phyloP scores from a whole-genome alignment of 495 filamentous ascomycete genomes.

The Aspergillus conjunctus region DNA sequence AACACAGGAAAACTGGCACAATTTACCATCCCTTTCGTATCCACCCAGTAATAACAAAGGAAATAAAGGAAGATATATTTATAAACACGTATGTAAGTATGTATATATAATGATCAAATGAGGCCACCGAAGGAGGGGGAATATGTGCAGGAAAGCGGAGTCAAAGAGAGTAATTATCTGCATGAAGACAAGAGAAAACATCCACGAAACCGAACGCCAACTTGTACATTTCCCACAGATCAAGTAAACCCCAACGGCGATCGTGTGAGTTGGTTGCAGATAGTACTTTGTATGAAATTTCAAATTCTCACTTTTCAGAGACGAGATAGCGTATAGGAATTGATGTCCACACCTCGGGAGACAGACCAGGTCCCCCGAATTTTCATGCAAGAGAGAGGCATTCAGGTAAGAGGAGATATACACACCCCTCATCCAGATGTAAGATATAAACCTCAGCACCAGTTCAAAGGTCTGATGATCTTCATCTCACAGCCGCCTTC shows the following conservation, averaged over 20 bases:
- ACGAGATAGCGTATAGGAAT: not conserved
- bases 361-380: too few relatives aligned
- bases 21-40: not conserved
- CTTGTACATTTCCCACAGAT: conserved; percentile 9
- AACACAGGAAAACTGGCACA: not conserved
- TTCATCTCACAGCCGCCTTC: not conserved
- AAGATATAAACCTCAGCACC: too few relatives aligned
- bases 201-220: not conserved
- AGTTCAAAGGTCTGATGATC: not conserved
- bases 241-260: conserved; percentile 20
- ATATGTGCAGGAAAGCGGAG: conserved; percentile 15
- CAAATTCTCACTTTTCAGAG: conserved; percentile 3
- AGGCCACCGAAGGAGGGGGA: not conserved
- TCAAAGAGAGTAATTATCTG: conserved; percentile 2
- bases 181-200: conserved; percentile 3
- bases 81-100: not conserved
- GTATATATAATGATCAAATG: not conserved
- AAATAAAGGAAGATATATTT: not conserved
- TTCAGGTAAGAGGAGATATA: too few relatives aligned
- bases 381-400: not conserved
- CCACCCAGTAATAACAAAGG: not conserved
- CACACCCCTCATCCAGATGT: too few relatives aligned
- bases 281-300: conserved; percentile 17
- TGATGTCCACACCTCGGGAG: too few relatives aligned
- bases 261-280: conserved; percentile 11